These are phyloP conservation scores for Melastoma candidum DNA, from an alignment of 441 rosid species.

Conservation along the genomic window DNA sequence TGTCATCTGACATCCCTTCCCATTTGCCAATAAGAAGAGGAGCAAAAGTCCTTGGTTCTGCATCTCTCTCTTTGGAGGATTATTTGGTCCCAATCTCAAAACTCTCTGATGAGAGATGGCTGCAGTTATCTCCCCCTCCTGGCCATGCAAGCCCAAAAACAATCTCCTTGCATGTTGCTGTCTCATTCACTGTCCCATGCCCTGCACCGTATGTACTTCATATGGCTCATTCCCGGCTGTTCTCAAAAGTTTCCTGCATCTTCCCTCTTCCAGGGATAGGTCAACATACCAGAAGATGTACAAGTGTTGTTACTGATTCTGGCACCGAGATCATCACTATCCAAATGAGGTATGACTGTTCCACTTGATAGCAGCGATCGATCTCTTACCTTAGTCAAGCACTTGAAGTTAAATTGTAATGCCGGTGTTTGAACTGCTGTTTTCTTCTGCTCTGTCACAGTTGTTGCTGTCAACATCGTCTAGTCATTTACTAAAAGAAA, in stretches of 20 bases:
- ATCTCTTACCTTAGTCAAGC: neutral
- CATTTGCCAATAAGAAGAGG: constrained; percentile 2
- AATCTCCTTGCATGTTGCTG: constrained; percentile 1
- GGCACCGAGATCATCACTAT: constrained; percentile 3
- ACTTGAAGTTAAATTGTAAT: neutral
- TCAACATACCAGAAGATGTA: constrained; percentile 14
- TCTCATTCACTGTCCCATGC: constrained; percentile 5
- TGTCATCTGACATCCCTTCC: constrained; percentile 3
- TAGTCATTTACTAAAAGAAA: too few species aligned
- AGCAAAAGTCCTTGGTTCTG: constrained; percentile 2
- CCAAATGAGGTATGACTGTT: constrained; percentile 1
- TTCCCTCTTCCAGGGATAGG: constrained; percentile 11
- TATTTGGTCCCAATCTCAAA: constrained; percentile 9
- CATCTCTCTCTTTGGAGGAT: constrained; percentile 6
- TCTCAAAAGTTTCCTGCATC: neutral
- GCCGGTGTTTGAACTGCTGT: neutral
- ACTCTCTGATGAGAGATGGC: constrained; percentile 7
- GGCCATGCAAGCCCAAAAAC: constrained; percentile 3
- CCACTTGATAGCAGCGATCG: neutral
- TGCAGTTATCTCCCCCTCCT: constrained; percentile 4
- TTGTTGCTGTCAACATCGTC: too few species aligned
- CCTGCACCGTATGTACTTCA: constrained; percentile 6
- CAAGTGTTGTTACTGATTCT: neutral
- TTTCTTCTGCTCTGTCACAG: too few species aligned
- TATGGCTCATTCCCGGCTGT: constrained; percentile 7